phyloP scores from a whole-genome alignment of 306 rosid genomes.

The Cucurbita pepo region DNA sequence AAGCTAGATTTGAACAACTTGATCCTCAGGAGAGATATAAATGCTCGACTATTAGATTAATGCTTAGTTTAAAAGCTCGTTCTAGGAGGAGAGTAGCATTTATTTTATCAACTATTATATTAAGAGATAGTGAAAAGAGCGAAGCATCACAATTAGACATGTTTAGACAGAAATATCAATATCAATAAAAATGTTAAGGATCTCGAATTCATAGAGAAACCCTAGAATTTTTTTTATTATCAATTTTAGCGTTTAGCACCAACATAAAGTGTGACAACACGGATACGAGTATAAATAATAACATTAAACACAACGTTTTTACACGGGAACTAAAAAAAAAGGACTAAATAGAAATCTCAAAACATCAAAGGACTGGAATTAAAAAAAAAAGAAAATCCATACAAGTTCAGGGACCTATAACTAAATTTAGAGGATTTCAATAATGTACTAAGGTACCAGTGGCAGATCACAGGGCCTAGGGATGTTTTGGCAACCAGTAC shows the following conservation, averaged over 20 bases:
- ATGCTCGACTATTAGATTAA: too few species aligned
- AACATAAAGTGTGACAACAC: neutral
- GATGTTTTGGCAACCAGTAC: slow-evolving; percentile 61
- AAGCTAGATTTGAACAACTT: too few species aligned
- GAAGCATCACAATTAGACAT: too few species aligned
- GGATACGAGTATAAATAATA: neutral
- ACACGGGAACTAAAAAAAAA: neutral
- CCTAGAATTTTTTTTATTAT: neutral
- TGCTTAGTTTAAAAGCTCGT: too few species aligned
- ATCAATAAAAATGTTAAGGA: too few species aligned
- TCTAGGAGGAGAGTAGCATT: too few species aligned
- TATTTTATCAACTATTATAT: too few species aligned
- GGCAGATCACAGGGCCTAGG: slow-evolving; percentile 44
- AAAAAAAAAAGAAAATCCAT: neutral
- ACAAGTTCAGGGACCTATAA: neutral
- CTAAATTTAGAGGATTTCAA: neutral
- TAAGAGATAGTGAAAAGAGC: too few species aligned
- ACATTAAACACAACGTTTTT: neutral
- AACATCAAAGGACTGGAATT: neutral
- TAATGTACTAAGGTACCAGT: neutral
- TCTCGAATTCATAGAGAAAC: neutral
- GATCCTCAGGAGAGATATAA: too few species aligned
- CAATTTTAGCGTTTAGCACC: neutral
- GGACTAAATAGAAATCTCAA: neutral
- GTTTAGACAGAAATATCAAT: too few species aligned